Conservation (phyloP, 176 grass and related monocot species). For the Cenchrus purpureus region DNA sequence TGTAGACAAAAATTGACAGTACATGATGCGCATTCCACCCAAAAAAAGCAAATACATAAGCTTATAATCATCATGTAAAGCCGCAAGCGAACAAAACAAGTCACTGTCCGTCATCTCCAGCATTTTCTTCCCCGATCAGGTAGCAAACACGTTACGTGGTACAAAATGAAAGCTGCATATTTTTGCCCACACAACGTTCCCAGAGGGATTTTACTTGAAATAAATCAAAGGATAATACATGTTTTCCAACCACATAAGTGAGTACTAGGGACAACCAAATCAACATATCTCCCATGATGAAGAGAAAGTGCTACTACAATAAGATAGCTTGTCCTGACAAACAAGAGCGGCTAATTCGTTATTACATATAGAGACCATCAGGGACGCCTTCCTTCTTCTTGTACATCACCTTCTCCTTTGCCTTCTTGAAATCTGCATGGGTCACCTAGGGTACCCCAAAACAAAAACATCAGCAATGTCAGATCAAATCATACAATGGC, state of each 20-base stretch:
- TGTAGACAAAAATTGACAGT: too few species aligned
- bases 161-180: background rate
- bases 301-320: constrained; percentile 2
- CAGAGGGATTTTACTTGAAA: constrained; percentile 21
- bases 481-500: background rate
- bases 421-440: constrained; percentile 89
- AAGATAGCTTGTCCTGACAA: background rate
- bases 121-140: background rate
- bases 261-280: background rate
- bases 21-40: too few species aligned
- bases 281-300: constrained; percentile 28
- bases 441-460: constrained; percentile 61
- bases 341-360: constrained; percentile 27
- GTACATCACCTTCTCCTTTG: constrained; percentile 99
- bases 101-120: too few species aligned
- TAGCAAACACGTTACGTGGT: too few species aligned
- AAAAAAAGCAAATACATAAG: too few species aligned
- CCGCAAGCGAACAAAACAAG: too few species aligned
- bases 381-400: constrained; percentile 99
- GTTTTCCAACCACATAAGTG: constrained; percentile 10
- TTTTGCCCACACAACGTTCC: background rate
- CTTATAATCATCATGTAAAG: too few species aligned
- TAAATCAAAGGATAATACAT: constrained; percentile 18
- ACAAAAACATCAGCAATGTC: background rate
- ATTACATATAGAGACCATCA: constrained; percentile 97